These are phyloP conservation scores for Phytophthora tentaculata DNA, from an alignment of 352 stramenopile species.

Conservation along the genomic window DNA sequence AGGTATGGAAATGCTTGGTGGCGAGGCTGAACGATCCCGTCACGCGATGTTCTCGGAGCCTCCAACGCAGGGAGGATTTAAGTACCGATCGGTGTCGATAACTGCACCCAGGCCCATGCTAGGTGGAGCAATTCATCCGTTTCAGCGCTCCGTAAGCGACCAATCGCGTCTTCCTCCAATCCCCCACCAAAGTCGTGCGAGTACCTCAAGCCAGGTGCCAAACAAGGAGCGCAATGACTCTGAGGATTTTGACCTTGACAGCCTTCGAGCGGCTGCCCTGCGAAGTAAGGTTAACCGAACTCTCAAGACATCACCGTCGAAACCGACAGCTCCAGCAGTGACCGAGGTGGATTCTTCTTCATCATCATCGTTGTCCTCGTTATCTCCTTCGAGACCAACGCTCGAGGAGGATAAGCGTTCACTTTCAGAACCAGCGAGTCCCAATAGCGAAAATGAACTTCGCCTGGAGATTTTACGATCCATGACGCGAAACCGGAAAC, in stretches of 20 bases:
- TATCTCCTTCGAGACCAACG: slow-evolving; percentile 5
- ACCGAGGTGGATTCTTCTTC: neutral
- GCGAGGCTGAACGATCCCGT: slow-evolving; percentile 12
- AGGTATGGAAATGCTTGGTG: slow-evolving; percentile 57
- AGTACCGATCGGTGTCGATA: slow-evolving; percentile 45
- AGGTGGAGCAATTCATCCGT: slow-evolving; percentile 6
- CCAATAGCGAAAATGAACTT: slow-evolving; percentile 46
- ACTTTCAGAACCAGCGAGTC: slow-evolving; percentile 15
- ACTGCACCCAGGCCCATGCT: slow-evolving; percentile 12
- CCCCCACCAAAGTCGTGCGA: neutral
- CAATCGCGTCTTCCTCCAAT: slow-evolving; percentile 7
- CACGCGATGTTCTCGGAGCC: slow-evolving; percentile 21
- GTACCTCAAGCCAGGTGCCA: neutral
- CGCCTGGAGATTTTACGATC: slow-evolving; percentile 56
- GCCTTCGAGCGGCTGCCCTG: slow-evolving; percentile 67
- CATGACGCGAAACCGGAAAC: slow-evolving; percentile 48
- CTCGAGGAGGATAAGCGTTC: slow-evolving; percentile 6
- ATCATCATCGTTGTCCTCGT: slow-evolving; percentile 5
- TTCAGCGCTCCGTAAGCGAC: slow-evolving; percentile 26
- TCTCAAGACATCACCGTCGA: slow-evolving; percentile 15
- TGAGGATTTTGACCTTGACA: slow-evolving; percentile 63
- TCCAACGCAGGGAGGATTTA: slow-evolving; percentile 41
- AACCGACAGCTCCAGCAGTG: slow-evolving; percentile 1
- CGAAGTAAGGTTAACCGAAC: slow-evolving; percentile 66
- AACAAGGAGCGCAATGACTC: slow-evolving; percentile 20